phyloP scores from a whole-genome alignment of 306 rosid genomes.

The Crotalaria pallida region DNA sequence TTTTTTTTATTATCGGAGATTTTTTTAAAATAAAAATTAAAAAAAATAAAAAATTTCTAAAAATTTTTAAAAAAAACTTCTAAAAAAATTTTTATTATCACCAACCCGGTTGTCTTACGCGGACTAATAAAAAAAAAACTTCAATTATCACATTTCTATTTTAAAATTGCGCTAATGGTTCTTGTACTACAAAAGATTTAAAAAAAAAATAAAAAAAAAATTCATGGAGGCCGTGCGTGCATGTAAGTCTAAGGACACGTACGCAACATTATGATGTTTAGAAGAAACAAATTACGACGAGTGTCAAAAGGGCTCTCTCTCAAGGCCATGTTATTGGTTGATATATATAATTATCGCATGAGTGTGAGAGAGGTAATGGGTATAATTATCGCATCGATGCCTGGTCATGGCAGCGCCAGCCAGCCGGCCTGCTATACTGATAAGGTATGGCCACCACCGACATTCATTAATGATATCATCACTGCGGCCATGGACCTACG shows the following conservation, averaged over 20 bases:
- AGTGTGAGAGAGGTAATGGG: not conserved
- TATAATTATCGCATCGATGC: not conserved
- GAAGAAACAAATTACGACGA: not conserved
- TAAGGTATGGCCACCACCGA: conserved; percentile 19
- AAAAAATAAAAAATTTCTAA: too few relatives aligned
- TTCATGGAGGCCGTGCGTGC: conserved; percentile 19
- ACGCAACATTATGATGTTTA: not conserved
- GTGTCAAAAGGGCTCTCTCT: conserved; percentile 26
- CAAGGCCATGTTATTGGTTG: not conserved
- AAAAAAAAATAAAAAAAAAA: too few relatives aligned
- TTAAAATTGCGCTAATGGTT: too few relatives aligned
- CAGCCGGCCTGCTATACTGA: conserved; percentile 8
- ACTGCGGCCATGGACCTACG: conserved; percentile 9
- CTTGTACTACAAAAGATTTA: too few relatives aligned
- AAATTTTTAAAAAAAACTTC: too few relatives aligned
- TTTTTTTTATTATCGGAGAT: too few relatives aligned
- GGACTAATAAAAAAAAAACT: too few relatives aligned
- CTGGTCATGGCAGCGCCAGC: not conserved
- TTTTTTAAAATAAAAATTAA: too few relatives aligned
- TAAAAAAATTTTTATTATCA: too few relatives aligned
- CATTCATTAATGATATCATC: conserved; percentile 9
- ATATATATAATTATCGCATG: too few relatives aligned
- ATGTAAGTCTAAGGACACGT: conserved; percentile 33
- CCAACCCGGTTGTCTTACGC: too few relatives aligned
- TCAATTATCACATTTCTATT: too few relatives aligned